Conservation (phyloP, 2,329 filamentous ascomycete species). For the Fusarium piperis region DNA sequence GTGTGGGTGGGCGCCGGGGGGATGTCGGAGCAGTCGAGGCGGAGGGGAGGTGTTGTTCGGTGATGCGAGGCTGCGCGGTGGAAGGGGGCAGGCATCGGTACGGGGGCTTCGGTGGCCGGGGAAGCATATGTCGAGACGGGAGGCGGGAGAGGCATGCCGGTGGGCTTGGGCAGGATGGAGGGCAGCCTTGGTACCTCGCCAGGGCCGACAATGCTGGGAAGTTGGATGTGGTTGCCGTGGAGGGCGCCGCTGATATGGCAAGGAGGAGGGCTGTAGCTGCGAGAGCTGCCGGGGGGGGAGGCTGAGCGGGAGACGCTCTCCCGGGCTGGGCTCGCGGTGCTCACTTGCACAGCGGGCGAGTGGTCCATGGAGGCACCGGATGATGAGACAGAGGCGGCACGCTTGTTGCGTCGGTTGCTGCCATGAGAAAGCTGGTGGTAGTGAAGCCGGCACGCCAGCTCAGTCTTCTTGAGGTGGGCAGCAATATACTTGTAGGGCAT, state of each 20-base stretch:
- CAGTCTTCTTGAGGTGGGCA: constrained; percentile 85
- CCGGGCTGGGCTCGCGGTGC: constrained; percentile 61
- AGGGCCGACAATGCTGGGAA: constrained; percentile 61
- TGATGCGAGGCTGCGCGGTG: constrained; percentile 45
- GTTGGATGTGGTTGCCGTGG: constrained; percentile 57
- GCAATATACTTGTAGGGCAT: constrained; percentile 94
- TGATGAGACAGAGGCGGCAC: constrained; percentile 75
- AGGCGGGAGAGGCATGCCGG: constrained; percentile 57
- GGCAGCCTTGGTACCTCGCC: constrained; percentile 61
- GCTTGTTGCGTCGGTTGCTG: constrained; percentile 82
- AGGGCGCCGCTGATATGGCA: constrained; percentile 45
- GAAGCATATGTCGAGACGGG: constrained; percentile 53
- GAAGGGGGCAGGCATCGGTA: constrained; percentile 55
- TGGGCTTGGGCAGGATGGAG: constrained; percentile 74
- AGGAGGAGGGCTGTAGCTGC: constrained; percentile 57
- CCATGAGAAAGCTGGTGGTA: constrained; percentile 88
- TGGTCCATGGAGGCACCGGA: constrained; percentile 65
- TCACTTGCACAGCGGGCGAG: constrained; percentile 58
- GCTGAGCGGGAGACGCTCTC: constrained; percentile 60
- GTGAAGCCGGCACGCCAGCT: constrained; percentile 86
- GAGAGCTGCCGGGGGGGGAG: constrained; percentile 58
- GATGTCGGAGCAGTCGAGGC: constrained; percentile 67
- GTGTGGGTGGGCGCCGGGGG: constrained; percentile 46
- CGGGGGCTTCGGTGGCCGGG: constrained; percentile 56
- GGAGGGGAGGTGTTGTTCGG: constrained; percentile 58